phyloP scores from a whole-genome alignment of 148 eudicot genomes.

The Rhododendron henanense region DNA sequence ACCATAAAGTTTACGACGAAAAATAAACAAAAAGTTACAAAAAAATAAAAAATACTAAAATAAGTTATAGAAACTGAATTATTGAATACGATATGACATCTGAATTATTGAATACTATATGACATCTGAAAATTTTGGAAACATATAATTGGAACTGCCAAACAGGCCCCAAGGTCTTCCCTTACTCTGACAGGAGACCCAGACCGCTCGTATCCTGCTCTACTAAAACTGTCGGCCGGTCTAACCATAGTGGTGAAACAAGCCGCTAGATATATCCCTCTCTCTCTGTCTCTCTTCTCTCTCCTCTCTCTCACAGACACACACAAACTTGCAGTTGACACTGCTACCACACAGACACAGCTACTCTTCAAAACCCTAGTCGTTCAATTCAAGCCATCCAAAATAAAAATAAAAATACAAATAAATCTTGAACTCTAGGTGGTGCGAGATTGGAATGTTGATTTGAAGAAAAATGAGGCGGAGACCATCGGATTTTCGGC shows the following conservation, averaged over 20 bases:
- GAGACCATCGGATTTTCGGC: conserved; percentile 54
- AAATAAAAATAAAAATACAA: no score
- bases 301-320: neutral
- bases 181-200: neutral
- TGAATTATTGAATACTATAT: no score
- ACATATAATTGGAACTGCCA: neutral
- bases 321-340: neutral
- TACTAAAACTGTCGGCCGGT: neutral
- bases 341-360: neutral
- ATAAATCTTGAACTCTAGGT: neutral
- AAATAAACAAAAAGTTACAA: no score
- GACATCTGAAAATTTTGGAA: neutral
- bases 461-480: conserved; percentile 43
- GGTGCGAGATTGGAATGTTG: neutral
- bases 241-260: neutral
- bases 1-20: no score
- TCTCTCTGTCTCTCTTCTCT: neutral
- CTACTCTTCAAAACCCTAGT: conserved; percentile 9
- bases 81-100: neutral
- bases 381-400: neutral
- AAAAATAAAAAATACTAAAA: no score
- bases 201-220: neutral
- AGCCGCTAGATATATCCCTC: neutral
- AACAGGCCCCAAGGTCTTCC: neutral
- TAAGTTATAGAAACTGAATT: neutral